Evolutionary conservation across 1,284 basidiomycete species (phyloP).

Genomic region (Apiotrichum montevideense): DNA sequence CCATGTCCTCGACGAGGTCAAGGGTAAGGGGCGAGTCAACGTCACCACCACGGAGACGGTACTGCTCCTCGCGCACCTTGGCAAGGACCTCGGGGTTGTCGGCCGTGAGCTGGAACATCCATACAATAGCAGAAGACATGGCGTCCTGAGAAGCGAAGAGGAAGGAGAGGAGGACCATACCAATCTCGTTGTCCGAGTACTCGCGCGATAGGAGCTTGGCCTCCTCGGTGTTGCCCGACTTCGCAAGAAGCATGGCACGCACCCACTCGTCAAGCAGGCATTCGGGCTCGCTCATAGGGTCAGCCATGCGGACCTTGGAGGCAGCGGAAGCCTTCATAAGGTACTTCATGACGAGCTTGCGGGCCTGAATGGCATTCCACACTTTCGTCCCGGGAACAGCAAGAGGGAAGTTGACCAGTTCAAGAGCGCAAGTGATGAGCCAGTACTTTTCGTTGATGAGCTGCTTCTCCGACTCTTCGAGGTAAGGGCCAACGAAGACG

Average conservation of each 20-base stretch:
- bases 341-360: slow-evolving; percentile 81
- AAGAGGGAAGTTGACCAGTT: slow-evolving; percentile 98
- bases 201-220: slow-evolving; percentile 56
- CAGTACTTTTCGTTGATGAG: slow-evolving; percentile 94
- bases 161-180: slow-evolving; percentile 92
- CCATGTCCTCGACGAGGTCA: slow-evolving; percentile 87
- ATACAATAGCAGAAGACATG: slow-evolving; percentile 83
- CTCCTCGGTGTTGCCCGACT: slow-evolving; percentile 56
- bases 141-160: slow-evolving; percentile 97
- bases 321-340: slow-evolving; percentile 71
- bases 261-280: slow-evolving; percentile 96
- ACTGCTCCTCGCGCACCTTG: slow-evolving; percentile 89
- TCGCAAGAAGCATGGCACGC: slow-evolving; percentile 58
- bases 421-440: slow-evolving; percentile 88
- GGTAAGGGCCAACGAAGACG: slow-evolving; percentile 89
- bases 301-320: slow-evolving; percentile 78
- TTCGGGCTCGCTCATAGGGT: slow-evolving; percentile 64
- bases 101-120: slow-evolving; percentile 90
- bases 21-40: slow-evolving; percentile 74
- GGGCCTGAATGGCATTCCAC: slow-evolving; percentile 87
- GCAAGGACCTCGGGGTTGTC: slow-evolving; percentile 84
- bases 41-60: slow-evolving; percentile 72
- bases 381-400: slow-evolving; percentile 95
- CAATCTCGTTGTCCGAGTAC: slow-evolving; percentile 92
- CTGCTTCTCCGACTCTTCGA: slow-evolving; percentile 67